These are phyloP conservation scores for Thraustochytrium sp. DNA, from an alignment of 352 stramenopile genomes.

Conservation along the genomic window DNA sequence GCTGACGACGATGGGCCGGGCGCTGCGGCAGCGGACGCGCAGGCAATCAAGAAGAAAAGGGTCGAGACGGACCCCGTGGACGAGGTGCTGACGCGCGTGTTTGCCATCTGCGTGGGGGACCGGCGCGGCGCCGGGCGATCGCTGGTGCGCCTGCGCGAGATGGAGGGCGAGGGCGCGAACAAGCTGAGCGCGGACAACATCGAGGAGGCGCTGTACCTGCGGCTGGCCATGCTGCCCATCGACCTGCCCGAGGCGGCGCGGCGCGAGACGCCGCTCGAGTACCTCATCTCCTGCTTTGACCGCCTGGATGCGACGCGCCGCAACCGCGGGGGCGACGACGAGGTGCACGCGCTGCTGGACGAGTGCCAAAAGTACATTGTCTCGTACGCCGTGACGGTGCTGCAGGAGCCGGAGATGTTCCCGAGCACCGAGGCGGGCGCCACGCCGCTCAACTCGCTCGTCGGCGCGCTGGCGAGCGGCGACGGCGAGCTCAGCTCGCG, in stretches of 20 bases:
- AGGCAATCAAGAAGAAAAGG: slow-evolving; percentile 12
- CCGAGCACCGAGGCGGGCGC: slow-evolving; percentile 58
- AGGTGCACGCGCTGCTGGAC: slow-evolving; percentile 55
- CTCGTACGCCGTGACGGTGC: slow-evolving; percentile 71
- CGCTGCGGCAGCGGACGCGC: neutral
- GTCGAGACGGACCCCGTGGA: neutral
- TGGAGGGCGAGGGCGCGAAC: slow-evolving; percentile 53
- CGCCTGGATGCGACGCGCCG: neutral
- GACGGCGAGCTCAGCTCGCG: slow-evolving; percentile 59
- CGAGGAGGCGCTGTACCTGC: slow-evolving; percentile 65
- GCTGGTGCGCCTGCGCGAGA: slow-evolving; percentile 43
- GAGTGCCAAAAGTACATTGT: slow-evolving; percentile 64
- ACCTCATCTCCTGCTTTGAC: slow-evolving; percentile 49
- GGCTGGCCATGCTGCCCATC: slow-evolving; percentile 62
- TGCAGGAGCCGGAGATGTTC: slow-evolving; percentile 75
- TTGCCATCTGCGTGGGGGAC: neutral
- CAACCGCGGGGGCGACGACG: slow-evolving; percentile 56
- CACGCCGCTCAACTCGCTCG: slow-evolving; percentile 62
- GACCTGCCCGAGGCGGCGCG: slow-evolving; percentile 47
- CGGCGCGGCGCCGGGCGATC: neutral
- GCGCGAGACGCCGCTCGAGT: slow-evolving; percentile 55
- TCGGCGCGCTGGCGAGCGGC: slow-evolving; percentile 64
- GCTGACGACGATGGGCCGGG: too few species aligned
- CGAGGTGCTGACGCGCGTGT: slow-evolving; percentile 44
- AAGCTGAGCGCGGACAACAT: slow-evolving; percentile 61